Conservation (phyloP, 176 grass and related monocot genomes). For the Zizania latifolia region DNA sequence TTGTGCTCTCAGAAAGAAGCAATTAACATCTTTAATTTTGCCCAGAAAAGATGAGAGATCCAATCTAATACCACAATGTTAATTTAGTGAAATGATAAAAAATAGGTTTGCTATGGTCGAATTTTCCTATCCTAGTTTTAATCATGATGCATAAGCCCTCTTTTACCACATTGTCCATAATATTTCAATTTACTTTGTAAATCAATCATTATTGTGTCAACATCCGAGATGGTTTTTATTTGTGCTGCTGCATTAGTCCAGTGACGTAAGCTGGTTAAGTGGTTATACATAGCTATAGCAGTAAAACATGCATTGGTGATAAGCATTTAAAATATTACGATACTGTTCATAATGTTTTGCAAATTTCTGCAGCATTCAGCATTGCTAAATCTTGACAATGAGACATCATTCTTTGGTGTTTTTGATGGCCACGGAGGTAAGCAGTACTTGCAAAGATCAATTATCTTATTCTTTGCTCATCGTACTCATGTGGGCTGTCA, state of each 20-base stretch:
- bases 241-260: conserved; percentile 10
- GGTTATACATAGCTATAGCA: neutral
- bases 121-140: neutral
- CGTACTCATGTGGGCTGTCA: no score
- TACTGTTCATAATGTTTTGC: conserved; percentile 28
- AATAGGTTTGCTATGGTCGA: neutral
- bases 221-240: neutral
- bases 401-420: conserved; percentile 92
- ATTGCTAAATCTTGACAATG: conserved; percentile 69
- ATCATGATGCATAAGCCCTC: neutral
- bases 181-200: neutral
- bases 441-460: neutral
- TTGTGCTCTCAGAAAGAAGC: neutral
- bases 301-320: conserved; percentile 2
- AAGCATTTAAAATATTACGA: neutral
- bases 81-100: conserved; percentile 7
- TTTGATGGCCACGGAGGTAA: conserved; percentile 99
- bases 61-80: neutral
- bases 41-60: neutral
- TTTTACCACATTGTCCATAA: neutral
- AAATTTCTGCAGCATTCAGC: conserved; percentile 66
- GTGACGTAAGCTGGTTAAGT: conserved; percentile 11
- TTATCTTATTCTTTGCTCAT: conserved; percentile 21
- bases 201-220: neutral
- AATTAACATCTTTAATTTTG: neutral